Percentiles rank a stretch among this genome's conserved stretches.
These are phyloP conservation scores for Myxozyma geophila DNA, from an alignment of 805 yeast genomes.

Conservation along the genomic window DNA sequence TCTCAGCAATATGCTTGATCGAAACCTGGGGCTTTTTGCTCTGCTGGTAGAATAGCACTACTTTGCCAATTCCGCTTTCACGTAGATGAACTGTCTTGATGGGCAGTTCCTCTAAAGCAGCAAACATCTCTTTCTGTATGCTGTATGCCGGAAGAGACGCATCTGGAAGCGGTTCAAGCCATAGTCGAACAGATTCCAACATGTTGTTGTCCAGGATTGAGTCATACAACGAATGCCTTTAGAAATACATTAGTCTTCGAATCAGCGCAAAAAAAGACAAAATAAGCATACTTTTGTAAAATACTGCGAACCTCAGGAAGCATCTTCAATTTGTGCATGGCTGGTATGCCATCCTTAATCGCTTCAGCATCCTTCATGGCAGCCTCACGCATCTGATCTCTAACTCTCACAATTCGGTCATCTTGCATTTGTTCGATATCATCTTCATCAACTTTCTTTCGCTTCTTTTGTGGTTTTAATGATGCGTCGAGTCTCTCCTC, in stretches of 20 bases:
- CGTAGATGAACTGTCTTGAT: conserved; percentile 94
- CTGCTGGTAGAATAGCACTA: conserved; percentile 89
- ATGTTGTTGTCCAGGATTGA: conserved; percentile 92
- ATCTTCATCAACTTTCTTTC: conserved; percentile 80
- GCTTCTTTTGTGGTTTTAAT: conserved; percentile 59
- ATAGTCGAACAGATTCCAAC: conserved; percentile 88
- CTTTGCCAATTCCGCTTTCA: conserved; percentile 93
- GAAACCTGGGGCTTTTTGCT: conserved; percentile 85
- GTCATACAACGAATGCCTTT: conserved; percentile 74
- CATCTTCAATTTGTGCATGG: conserved; percentile 75
- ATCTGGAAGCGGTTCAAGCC: conserved; percentile 99
- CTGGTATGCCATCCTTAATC: conserved; percentile 65
- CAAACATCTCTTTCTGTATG: conserved; percentile 85
- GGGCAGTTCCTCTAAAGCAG: conserved; percentile 75
- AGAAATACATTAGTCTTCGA: neutral
- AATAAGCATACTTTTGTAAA: conserved; percentile 56
- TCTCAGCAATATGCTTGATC: conserved; percentile 86
- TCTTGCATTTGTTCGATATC: conserved; percentile 95
- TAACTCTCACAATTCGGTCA: conserved; percentile 78
- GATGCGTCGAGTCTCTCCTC: conserved; percentile 83
- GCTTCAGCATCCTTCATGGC: conserved; percentile 59
- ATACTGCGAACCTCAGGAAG: conserved; percentile 78
- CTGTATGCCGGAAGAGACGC: conserved; percentile 97
- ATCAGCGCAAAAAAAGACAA: neutral
- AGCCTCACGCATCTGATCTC: conserved; percentile 84